phyloP scores from a whole-genome alignment of 495 filamentous ascomycete species.

The Hyphodiscus hymeniophilus region DNA sequence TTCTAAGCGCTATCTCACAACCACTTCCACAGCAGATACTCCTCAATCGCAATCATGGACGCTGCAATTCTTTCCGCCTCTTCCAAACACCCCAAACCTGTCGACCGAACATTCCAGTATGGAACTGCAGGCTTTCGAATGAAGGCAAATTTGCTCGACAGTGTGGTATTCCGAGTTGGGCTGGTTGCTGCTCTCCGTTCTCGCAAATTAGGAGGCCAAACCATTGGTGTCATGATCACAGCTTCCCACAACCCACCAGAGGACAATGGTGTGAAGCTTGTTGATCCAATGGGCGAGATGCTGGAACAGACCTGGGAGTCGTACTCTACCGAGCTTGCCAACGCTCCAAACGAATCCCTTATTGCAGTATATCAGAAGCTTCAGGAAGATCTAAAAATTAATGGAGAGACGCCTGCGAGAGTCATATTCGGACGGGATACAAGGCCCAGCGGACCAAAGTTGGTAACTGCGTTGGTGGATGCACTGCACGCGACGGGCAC shows the following conservation, averaged over 20 bases:
- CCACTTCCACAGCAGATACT: background rate
- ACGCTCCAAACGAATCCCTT: slow-evolving; percentile 67
- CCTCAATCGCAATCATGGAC: slow-evolving; percentile 24
- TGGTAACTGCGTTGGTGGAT: slow-evolving; percentile 68
- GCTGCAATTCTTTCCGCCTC: slow-evolving; percentile 49
- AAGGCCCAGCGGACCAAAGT: slow-evolving; percentile 76
- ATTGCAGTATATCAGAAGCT: slow-evolving; percentile 67
- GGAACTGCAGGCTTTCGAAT: slow-evolving; percentile 79
- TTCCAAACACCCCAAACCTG: slow-evolving; percentile 61
- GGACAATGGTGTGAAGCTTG: slow-evolving; percentile 97
- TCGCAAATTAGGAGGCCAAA: slow-evolving; percentile 76
- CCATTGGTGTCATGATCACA: slow-evolving; percentile 97
- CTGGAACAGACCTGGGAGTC: slow-evolving; percentile 89
- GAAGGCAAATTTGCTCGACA: slow-evolving; percentile 66
- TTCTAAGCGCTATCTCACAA: background rate
- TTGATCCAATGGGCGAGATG: slow-evolving; percentile 98
- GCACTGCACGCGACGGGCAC: slow-evolving; percentile 68
- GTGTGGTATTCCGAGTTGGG: slow-evolving; percentile 83
- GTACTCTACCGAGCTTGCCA: slow-evolving; percentile 80
- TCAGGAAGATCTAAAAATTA: slow-evolving; percentile 63
- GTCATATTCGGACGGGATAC: slow-evolving; percentile 92
- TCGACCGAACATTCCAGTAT: slow-evolving; percentile 68
- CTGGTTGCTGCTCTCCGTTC: slow-evolving; percentile 86
- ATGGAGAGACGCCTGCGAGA: slow-evolving; percentile 57
- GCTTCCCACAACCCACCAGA: slow-evolving; percentile 95